phyloP scores from a whole-genome alignment of 1,139 yeast genomes.

The Geotrichum bryndzae region DNA sequence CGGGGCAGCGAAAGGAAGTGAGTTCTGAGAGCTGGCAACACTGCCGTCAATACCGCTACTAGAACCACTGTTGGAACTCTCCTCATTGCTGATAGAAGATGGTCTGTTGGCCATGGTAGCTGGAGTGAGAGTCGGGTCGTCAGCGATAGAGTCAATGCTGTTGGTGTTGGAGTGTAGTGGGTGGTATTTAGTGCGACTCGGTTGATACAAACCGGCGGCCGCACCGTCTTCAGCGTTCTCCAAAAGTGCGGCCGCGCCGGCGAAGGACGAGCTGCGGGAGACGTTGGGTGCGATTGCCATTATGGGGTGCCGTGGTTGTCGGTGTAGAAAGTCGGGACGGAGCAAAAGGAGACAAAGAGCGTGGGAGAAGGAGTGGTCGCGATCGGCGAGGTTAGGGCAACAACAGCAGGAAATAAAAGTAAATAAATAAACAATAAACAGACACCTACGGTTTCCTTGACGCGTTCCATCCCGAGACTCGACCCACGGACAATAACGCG shows the following conservation, averaged over 20 bases:
- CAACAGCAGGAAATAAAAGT: background rate
- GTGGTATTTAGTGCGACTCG: conserved; percentile 3
- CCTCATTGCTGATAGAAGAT: background rate
- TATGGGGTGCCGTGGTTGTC: background rate
- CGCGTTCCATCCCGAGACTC: background rate
- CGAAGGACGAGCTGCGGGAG: background rate
- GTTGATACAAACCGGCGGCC: background rate
- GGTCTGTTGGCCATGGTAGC: background rate
- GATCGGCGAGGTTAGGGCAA: background rate
- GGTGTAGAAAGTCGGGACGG: background rate
- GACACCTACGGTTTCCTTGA: background rate
- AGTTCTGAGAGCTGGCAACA: background rate
- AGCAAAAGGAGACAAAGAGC: background rate
- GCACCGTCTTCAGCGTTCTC: background rate
- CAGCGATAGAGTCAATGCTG: conserved; percentile 6
- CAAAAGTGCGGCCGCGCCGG: background rate
- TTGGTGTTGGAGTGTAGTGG: conserved; percentile 9
- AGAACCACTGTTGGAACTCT: background rate
- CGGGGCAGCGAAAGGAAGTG: background rate
- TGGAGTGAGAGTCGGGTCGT: conserved; percentile 6
- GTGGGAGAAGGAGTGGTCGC: background rate
- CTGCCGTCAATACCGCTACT: background rate
- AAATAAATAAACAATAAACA: background rate
- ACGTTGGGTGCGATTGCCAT: conserved; percentile 3
- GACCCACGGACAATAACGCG: background rate